phyloP scores from a whole-genome alignment of 352 stramenopile species.

The Phytophthora constricta region DNA sequence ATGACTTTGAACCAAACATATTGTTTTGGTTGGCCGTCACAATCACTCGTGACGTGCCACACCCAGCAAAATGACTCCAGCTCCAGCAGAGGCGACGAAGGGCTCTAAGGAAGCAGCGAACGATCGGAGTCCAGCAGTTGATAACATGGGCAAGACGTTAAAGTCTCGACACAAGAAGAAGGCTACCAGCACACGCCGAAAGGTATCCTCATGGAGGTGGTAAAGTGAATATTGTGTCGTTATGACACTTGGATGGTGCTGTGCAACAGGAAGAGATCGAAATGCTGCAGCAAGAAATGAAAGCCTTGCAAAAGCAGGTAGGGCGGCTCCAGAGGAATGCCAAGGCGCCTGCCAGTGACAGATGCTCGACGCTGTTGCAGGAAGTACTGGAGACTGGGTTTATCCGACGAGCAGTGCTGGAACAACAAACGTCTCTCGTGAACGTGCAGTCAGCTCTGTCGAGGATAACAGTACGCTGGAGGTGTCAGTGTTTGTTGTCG shows the following conservation, averaged over 20 bases:
- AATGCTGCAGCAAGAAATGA: conserved; percentile 19
- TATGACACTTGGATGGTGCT: conserved; percentile 1
- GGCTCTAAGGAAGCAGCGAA: neutral
- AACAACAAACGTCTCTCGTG: conserved; percentile 38
- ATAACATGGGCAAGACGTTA: neutral
- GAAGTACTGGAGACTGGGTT: conserved; percentile 24
- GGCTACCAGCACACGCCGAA: conserved; percentile 21
- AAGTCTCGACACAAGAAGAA: conserved; percentile 21
- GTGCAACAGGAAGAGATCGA: conserved; percentile 29
- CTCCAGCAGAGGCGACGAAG: no score
- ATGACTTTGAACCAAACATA: neutral
- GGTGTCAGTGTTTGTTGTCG: no score
- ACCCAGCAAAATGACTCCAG: neutral
- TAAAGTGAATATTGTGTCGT: neutral
- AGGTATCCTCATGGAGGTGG: conserved; percentile 4
- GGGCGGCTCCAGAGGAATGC: conserved; percentile 9
- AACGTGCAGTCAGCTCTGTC: conserved; percentile 46
- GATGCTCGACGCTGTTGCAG: conserved; percentile 13
- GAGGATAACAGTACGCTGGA: conserved; percentile 23
- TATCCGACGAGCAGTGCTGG: conserved; percentile 33
- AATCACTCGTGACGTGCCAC: neutral
- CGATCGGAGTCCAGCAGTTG: neutral
- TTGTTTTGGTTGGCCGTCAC: neutral
- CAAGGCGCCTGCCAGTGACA: conserved; percentile 2
- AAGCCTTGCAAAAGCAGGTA: conserved; percentile 20